A percentile compares a stretch with the other conserved stretches of the same genome.
These are phyloP conservation scores for Plectosphaerella plurivora DNA, from an alignment of 2,329 filamentous ascomycete species.

Conservation along the genomic window DNA sequence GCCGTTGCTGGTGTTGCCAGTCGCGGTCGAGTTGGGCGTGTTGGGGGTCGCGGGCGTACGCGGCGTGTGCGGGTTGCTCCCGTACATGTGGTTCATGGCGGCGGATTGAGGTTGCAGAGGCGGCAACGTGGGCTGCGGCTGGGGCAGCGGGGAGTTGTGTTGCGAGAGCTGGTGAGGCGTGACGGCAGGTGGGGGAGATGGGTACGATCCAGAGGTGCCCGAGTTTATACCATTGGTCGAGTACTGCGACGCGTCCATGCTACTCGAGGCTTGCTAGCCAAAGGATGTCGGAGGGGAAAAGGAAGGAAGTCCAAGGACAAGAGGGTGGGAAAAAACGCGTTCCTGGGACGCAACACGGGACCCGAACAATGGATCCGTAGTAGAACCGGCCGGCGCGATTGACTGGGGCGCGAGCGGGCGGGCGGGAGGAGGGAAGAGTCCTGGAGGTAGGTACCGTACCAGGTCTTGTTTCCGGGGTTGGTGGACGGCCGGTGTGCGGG, in stretches of 20 bases:
- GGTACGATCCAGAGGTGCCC: conserved; percentile 41
- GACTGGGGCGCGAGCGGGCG: neutral
- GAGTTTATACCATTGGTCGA: conserved; percentile 54
- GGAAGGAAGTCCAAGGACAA: conserved; percentile 7
- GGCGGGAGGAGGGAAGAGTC: neutral
- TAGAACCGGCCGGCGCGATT: conserved; percentile 1
- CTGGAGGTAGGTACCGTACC: neutral
- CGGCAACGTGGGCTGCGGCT: conserved; percentile 51
- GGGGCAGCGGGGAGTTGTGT: conserved; percentile 23
- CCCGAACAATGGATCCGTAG: conserved; percentile 8
- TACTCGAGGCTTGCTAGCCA: conserved; percentile 14
- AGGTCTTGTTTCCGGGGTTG: too few relatives aligned
- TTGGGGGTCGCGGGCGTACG: conserved; percentile 60
- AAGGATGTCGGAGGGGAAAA: neutral
- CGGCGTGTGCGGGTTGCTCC: conserved; percentile 57
- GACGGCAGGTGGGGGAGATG: conserved; percentile 42
- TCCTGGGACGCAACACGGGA: conserved; percentile 5
- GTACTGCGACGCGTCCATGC: conserved; percentile 53
- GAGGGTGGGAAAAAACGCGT: conserved; percentile 4
- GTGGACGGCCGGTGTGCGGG: too few relatives aligned
- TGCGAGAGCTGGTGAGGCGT: conserved; percentile 48
- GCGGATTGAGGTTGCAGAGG: conserved; percentile 45
- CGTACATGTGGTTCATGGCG: conserved; percentile 51
- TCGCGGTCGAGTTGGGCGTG: conserved; percentile 53
- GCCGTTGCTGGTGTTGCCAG: conserved; percentile 55